Evolutionary conservation across 192 early-diverging fungal species (phyloP).

Genomic region (Rhizoclosmatium globosum): DNA sequence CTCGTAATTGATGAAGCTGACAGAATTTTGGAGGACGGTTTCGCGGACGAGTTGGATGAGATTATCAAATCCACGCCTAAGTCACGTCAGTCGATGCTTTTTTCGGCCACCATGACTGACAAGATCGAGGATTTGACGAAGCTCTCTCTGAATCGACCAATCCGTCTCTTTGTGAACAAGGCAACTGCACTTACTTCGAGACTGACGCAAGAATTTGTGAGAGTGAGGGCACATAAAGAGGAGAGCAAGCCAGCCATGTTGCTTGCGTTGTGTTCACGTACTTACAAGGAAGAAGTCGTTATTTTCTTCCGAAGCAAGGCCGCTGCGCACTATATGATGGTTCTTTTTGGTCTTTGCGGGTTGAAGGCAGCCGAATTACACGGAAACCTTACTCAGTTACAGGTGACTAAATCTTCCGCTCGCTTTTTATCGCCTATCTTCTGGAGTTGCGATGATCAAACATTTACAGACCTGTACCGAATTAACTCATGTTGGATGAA

Average conservation of each 20-base stretch:
- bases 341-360: constrained; percentile 91
- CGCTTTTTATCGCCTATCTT: not conserved
- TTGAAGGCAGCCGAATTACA: constrained; percentile 92
- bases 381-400: constrained; percentile 92
- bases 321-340: constrained; percentile 98
- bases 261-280: constrained; percentile 81
- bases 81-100: constrained; percentile 96
- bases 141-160: constrained; percentile 89
- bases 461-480: constrained; percentile 35
- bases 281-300: constrained; percentile 81
- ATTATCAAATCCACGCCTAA: constrained; percentile 90
- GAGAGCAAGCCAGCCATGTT: constrained; percentile 87
- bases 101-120: constrained; percentile 99
- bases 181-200: constrained; percentile 77
- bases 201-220: constrained; percentile 95
- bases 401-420: constrained; percentile 38
- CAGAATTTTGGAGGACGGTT: constrained; percentile 98
- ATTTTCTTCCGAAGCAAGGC: constrained; percentile 96
- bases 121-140: constrained; percentile 95
- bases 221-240: constrained; percentile 87
- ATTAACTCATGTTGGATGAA: constrained; percentile 25
- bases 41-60: constrained; percentile 93
- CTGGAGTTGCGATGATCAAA: constrained; percentile 26
- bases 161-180: constrained; percentile 88
- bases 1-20: constrained; percentile 99